These are phyloP conservation scores for Dryas integrifolia DNA, from an alignment of 331 rosid genomes.

Conservation along the genomic window DNA sequence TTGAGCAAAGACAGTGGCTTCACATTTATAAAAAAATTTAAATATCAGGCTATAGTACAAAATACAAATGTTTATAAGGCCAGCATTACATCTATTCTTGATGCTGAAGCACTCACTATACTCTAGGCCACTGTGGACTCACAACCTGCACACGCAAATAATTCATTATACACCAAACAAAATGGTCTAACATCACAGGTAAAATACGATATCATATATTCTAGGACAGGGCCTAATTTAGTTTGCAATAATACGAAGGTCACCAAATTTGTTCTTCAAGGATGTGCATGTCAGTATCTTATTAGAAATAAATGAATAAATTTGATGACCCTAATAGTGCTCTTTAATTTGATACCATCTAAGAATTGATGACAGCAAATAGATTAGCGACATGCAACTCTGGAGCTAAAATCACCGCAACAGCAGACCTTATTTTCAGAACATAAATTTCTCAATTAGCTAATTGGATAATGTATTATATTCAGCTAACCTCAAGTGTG, in stretches of 20 bases:
- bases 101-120: conserved; percentile 34
- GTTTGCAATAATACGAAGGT: background rate
- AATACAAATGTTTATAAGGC: background rate
- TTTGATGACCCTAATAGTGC: too few species aligned
- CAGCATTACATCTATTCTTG: background rate
- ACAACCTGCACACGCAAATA: conserved; percentile 64
- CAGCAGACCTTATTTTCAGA: background rate
- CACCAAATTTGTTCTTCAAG: too few species aligned
- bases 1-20: background rate
- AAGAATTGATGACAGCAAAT: background rate
- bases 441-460: background rate
- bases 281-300: too few species aligned
- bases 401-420: background rate
- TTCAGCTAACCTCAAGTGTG: conserved; percentile 81
- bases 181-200: background rate
- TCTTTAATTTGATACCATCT: background rate
- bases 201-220: background rate
- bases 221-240: background rate
- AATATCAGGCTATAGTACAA: background rate
- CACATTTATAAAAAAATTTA: background rate
- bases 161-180: background rate
- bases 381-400: background rate
- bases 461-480: background rate
- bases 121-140: conserved; percentile 98
- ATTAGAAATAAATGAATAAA: too few species aligned